A percentile compares a stretch with the other conserved stretches of the same genome.
phyloP scores from a whole-genome alignment of 179 eudicot species.

The Gypsophila paniculata region DNA sequence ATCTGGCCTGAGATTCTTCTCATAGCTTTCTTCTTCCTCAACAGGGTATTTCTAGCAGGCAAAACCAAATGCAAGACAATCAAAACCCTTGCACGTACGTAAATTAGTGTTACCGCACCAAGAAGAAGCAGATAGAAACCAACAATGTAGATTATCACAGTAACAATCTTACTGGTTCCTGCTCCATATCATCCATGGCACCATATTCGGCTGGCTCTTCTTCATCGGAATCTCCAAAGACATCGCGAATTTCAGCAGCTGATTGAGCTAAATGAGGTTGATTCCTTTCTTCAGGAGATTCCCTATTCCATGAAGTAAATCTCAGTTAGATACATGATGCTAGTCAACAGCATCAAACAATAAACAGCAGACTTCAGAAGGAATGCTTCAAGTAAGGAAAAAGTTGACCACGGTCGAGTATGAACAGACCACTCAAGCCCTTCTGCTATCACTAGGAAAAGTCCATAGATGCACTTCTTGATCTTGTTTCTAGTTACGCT shows the following conservation, averaged over 20 bases:
- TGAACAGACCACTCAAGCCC: neutral
- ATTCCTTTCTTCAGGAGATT: constrained; percentile 72
- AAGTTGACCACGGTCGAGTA: neutral
- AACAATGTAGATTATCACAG: neutral
- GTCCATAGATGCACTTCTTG: neutral
- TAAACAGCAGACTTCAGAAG: neutral
- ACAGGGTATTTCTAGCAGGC: constrained; percentile 57
- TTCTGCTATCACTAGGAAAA: neutral
- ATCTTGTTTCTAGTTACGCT: neutral
- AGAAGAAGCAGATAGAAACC: constrained; percentile 17
- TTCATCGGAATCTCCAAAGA: constrained; percentile 98
- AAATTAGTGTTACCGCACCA: constrained; percentile 5
- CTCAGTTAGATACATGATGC: constrained; percentile 1
- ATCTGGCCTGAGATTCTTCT: constrained; percentile 65
- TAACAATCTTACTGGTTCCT: constrained; percentile 53
- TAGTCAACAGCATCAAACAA: neutral
- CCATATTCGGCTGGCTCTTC: constrained; percentile 76
- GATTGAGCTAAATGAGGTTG: constrained; percentile 52
- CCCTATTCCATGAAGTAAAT: constrained; percentile 24
- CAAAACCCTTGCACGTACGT: neutral
- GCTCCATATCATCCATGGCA: constrained; percentile 58
- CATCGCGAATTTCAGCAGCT: constrained; percentile 91
- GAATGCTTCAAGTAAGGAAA: neutral
- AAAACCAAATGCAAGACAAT: constrained; percentile 8
- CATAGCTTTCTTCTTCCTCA: constrained; percentile 81